Base-by-base conservation (phyloP, 108 stramenopile genomes). In the Schizochytrium sp. region DNA sequence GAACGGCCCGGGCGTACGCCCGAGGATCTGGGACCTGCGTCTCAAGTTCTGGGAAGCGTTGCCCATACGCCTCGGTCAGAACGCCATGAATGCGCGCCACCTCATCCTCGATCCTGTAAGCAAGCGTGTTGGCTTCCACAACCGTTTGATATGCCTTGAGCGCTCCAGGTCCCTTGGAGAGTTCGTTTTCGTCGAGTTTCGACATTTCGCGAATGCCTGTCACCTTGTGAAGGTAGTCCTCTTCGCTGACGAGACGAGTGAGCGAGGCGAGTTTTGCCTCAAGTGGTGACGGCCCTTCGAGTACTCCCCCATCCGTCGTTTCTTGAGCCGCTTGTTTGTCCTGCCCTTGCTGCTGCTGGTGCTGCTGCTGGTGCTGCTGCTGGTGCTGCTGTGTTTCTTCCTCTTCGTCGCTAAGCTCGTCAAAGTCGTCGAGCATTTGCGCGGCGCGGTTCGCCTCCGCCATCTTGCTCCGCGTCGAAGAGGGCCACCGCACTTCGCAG, bases 11-110 rank as follows among this genome's bases (percentile, higher is more conserved):
- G 8, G 95, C 94, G 90, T 97, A 99, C 57, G 96, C 94, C 63
- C 95, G 83, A 25, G 93, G 93, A 87, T 98, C 96, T 0, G 96
- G 92, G 21, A 99, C 89, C 5, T 98, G 87, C 57, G 97, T 95
- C 90, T 97, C 97, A 60, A 99, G 92, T 93, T 98, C 98, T 5
- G 98, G 97, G 41, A 95, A 95, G 57, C 92, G 92, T 21, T 89
- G 44, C 28, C 60, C 45, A 89, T 95, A 95, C 5, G 60, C 16
- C 29, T 94, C 93, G 25, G 87, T 91, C 51, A 95, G 91, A 55
- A 93, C 91, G n/a, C 88, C 76, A 72, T 93, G 92, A 44, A 93
- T 88, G 58, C 90, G 53, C 34, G 76, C 44, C 57, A 93, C 83
- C 76, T 95, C 94, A 23, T 91, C 92, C 57, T 94, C 93, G 60